phyloP scores from a whole-genome alignment of 1,139 yeast genomes.

The Suhomyces taliae region DNA sequence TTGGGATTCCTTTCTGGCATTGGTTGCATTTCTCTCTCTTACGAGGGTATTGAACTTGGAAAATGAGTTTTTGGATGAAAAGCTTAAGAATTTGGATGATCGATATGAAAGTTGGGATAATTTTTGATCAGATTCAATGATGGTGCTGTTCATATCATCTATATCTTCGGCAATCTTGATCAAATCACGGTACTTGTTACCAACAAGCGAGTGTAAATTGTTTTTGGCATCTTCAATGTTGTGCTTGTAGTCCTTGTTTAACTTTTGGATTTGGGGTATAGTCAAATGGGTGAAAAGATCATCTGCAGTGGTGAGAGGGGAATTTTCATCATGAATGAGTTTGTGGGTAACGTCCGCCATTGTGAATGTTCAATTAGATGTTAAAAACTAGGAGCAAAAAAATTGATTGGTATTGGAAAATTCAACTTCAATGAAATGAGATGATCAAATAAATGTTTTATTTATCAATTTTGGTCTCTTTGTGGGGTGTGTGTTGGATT shows the following conservation, averaged over 20 bases:
- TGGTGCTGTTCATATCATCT: conserved; percentile 48
- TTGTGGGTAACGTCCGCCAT: conserved; percentile 8
- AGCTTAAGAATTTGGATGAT: conserved; percentile 30
- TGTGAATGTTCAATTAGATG: background rate
- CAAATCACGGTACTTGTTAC: conserved; percentile 65
- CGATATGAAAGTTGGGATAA: conserved; percentile 37
- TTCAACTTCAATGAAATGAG: too few relatives aligned
- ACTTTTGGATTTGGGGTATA: conserved; percentile 36
- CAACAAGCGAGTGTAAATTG: conserved; percentile 60
- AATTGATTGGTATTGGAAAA: too few relatives aligned
- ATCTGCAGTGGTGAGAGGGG: conserved; percentile 26
- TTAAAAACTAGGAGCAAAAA: too few relatives aligned
- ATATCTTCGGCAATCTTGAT: conserved; percentile 70
- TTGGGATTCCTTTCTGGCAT: conserved; percentile 15
- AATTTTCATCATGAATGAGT: conserved; percentile 6
- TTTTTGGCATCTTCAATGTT: conserved; percentile 23
- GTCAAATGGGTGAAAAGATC: conserved; percentile 36
- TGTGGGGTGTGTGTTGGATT: too few relatives aligned
- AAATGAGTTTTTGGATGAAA: conserved; percentile 22
- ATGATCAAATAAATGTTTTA: too few relatives aligned
- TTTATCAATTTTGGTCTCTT: too few relatives aligned
- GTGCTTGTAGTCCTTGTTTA: conserved; percentile 30
- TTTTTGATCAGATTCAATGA: conserved; percentile 28
- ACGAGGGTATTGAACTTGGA: conserved; percentile 22
- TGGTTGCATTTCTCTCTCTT: conserved; percentile 16